Base-by-base conservation (phyloP, 768 basidiomycete genomes). In the Mycena haematopus region DNA sequence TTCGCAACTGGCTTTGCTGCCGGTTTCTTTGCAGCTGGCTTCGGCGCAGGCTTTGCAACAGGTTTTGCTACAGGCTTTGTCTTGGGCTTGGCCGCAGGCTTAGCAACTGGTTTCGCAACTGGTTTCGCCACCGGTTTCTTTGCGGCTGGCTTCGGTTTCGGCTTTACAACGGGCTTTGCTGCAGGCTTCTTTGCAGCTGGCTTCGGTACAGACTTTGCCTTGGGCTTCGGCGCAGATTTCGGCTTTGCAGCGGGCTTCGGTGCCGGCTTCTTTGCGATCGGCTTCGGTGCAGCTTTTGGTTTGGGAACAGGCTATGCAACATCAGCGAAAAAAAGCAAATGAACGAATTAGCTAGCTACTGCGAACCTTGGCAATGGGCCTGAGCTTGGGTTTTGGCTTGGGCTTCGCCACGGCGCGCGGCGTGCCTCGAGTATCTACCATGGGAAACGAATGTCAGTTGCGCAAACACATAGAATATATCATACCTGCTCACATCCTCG, bases 141-240 rank as follows among this genome's bases (percentile, higher is more conserved):
- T 1, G 60, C 33, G 1, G 56, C 49, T 1, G 61, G 54, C 38
- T 62, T 62, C 0, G 60, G 46, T 0, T 19, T 19, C 0, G 53
- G 53, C 24, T 47, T 44, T 0, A n/a, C 40, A 1, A 15, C 40
- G 40, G 33, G 50, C 21, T 52, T 51, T 10, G 13, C 45, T 22
- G 24, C 51, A 15, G 59, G 44, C 15, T 53, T 52, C 31, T 52
- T 52, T 6, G 51, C 31, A 14, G 17, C 52, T 1, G 52, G 52
- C 5, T 52, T 52, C 6, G 35, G 35, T 3, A 19, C 51, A 0
- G 51, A 35, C 4, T 52, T 52, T 0, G 52, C 36, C 3, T n/a
- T 35, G 9, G 52, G 52, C 36, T 52, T 52, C 7, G 52, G 33
- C 0, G 22, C 52, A 5, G 51, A 21, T 8, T 22, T 52, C 1